Conservation (phyloP, 2,329 filamentous ascomycete genomes). For the Exophiala aquamarina region DNA sequence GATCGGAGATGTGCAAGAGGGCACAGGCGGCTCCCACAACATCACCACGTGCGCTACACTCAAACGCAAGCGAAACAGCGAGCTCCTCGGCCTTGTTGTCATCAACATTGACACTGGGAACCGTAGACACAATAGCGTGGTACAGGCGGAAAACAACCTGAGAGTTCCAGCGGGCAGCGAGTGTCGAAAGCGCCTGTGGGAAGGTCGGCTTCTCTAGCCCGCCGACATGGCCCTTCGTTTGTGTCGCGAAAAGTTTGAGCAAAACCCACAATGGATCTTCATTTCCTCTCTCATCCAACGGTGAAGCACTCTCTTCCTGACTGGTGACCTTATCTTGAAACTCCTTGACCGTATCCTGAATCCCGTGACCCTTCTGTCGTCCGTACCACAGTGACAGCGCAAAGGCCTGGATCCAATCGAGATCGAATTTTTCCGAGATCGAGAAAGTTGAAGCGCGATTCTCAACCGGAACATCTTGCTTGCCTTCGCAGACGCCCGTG, state of each 20-base stretch:
- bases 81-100: slow-evolving; percentile 64
- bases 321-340: slow-evolving; percentile 73
- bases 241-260: slow-evolving; percentile 71
- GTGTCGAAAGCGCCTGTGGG: slow-evolving; percentile 71
- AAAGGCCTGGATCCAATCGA: slow-evolving; percentile 94
- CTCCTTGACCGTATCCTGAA: slow-evolving; percentile 69
- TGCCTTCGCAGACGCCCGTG: slow-evolving; percentile 77
- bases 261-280: slow-evolving; percentile 77
- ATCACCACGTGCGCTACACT: slow-evolving; percentile 56
- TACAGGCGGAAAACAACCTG: slow-evolving; percentile 84
- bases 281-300: slow-evolving; percentile 63
- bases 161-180: slow-evolving; percentile 73
- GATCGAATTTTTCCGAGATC: slow-evolving; percentile 77
- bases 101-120: slow-evolving; percentile 54
- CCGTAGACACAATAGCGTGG: slow-evolving; percentile 58
- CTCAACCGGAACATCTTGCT: slow-evolving; percentile 68
- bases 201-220: slow-evolving; percentile 46
- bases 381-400: slow-evolving; percentile 89
- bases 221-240: slow-evolving; percentile 30
- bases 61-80: slow-evolving; percentile 61
- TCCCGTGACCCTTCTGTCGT: slow-evolving; percentile 64
- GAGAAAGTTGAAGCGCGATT: slow-evolving; percentile 78
- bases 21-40: slow-evolving; percentile 75
- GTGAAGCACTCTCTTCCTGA: slow-evolving; percentile 67
- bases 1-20: slow-evolving; percentile 69